Evolutionary conservation across 1,284 basidiomycete genomes (phyloP), one percentile per base, ranked within the genome.

Genomic region (Inonotus obliquus): DNA sequence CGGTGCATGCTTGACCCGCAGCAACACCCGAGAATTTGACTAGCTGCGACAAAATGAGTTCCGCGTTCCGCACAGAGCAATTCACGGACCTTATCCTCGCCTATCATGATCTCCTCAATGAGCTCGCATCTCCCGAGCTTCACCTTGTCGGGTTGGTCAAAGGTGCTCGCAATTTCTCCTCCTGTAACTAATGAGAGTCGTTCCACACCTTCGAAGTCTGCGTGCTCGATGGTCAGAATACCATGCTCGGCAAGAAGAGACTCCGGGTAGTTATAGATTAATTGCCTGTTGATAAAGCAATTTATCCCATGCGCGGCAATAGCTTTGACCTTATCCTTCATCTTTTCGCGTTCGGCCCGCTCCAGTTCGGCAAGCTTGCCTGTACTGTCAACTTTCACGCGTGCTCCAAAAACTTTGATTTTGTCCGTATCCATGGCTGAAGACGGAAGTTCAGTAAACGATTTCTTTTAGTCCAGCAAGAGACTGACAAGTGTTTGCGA

Each of bases 181-280:
- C 97, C 97, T 13, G 96, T 98, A 23, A 99, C 97, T 4, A 99
- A 82, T 0, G 95, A 95, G 39, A 99, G 74, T 37, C 97, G 84
- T 76, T 99, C 97, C 9, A 99, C 97, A 64, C 97, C 97, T 74
- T 99, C 97, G 71, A 99, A 99, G 74, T 99, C 96, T 27, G 97
- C 97, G 71, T 99, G 97, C 74, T 99, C 97, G 68, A 99, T 99
- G 60, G 88, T 89, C 86, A 98, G 81, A 76, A 99, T 95, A 59
- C 96, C 96, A 62, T 90, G 89, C 70, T 98, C 96, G 10, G 96
- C 83, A 19, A 99, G 83, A 0, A 99, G 80, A 1, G 89, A 92
- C 75, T 99, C 97, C 49, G 97, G 97, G 74, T 98, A 99, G 81
- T 99, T 99, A 86, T 99, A 99, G 76, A 99, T 95, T 61, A 99